Conservation (phyloP, 108 stramenopile genomes). For the Thalassiosira profunda region DNA sequence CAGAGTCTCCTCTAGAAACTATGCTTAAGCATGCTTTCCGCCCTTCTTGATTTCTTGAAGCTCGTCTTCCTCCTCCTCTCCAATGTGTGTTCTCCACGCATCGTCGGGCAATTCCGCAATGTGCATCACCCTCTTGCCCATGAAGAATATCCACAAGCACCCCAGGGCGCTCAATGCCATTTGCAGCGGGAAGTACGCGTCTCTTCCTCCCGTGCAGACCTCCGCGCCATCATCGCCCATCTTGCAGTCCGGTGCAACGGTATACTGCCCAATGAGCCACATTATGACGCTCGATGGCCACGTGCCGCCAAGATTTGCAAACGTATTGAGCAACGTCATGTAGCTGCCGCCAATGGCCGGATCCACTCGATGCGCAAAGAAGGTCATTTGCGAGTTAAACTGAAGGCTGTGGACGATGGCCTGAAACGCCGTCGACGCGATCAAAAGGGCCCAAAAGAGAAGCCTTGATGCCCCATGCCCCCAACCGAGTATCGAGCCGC, state of each 20-base stretch:
- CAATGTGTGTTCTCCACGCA: slow-evolving; percentile 88
- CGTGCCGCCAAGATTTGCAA: slow-evolving; percentile 95
- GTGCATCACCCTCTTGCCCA: slow-evolving; percentile 62
- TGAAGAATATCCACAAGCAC: slow-evolving; percentile 68
- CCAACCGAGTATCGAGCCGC: slow-evolving; percentile 14
- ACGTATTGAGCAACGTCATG: slow-evolving; percentile 99
- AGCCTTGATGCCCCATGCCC: slow-evolving; percentile 30
- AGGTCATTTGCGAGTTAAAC: slow-evolving; percentile 99
- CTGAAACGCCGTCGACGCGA: slow-evolving; percentile 89
- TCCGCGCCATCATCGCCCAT: slow-evolving; percentile 27
- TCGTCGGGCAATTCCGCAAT: slow-evolving; percentile 83
- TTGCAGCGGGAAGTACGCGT: slow-evolving; percentile 83
- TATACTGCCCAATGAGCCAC: slow-evolving; percentile 72
- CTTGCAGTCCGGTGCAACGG: slow-evolving; percentile 49
- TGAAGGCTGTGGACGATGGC: slow-evolving; percentile 89
- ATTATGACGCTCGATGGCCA: slow-evolving; percentile 92
- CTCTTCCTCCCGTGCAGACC: slow-evolving; percentile 65
- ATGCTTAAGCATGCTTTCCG: slow-evolving; percentile 19
- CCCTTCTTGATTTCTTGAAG: slow-evolving; percentile 24
- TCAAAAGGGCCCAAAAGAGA: slow-evolving; percentile 72
- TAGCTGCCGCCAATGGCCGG: slow-evolving; percentile 98
- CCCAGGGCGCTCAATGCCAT: slow-evolving; percentile 69
- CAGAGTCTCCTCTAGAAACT: not conserved
- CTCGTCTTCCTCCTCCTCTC: slow-evolving; percentile 52
- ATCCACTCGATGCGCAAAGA: slow-evolving; percentile 96